Conservation (phyloP, 208 protist genomes). For the Trypanosomatidae sp. region DNA sequence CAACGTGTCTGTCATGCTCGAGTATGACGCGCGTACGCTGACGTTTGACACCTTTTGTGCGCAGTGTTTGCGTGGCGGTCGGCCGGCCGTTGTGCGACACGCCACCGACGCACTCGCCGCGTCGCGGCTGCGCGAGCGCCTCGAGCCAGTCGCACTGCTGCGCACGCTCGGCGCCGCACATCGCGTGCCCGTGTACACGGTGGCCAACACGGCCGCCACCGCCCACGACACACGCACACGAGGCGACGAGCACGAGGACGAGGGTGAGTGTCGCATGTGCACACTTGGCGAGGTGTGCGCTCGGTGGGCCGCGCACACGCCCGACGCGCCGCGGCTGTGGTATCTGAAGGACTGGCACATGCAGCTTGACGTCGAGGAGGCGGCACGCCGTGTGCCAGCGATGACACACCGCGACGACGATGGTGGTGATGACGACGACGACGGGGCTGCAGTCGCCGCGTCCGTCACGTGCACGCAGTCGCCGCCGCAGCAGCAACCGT, state of each 20-base stretch:
- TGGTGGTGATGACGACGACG: no score
- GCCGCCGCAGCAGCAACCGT: background rate
- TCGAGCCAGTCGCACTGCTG: conserved; percentile 13
- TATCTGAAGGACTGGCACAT: conserved; percentile 83
- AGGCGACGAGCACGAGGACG: background rate
- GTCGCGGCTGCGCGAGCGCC: conserved; percentile 3
- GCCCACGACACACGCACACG: background rate
- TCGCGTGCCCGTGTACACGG: conserved; percentile 30
- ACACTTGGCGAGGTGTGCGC: conserved; percentile 2
- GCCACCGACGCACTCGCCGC: conserved; percentile 2
- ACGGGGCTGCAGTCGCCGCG: no score
- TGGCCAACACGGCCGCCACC: background rate
- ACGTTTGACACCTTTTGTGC: conserved; percentile 49
- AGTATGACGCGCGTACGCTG: conserved; percentile 35
- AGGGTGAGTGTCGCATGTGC: no score
- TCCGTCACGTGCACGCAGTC: no score
- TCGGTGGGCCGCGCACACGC: background rate
- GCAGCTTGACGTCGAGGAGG: conserved; percentile 27
- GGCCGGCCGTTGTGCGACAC: conserved; percentile 58
- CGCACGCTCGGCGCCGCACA: conserved; percentile 13
- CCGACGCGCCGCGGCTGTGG: conserved; percentile 1
- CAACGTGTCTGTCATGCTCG: conserved; percentile 33
- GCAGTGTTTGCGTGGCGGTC: conserved; percentile 40
- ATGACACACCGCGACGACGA: no score
- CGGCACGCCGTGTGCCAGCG: no score